Conservation (phyloP, 495 filamentous ascomycete species). For the Aspergillus sclerotioniger region DNA sequence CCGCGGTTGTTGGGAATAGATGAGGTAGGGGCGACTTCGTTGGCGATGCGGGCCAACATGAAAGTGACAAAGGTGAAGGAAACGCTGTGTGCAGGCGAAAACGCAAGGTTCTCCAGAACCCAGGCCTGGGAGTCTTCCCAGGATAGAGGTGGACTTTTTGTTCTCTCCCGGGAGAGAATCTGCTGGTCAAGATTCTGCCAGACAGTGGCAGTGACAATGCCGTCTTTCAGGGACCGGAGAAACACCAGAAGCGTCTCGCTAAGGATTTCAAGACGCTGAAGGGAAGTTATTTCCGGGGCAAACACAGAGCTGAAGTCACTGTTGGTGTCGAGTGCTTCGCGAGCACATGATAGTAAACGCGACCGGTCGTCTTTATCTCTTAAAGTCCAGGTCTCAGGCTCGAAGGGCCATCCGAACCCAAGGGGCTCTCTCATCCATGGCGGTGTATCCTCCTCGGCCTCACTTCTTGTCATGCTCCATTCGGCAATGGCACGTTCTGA, state of each 20-base stretch:
- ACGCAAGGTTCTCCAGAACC: slow-evolving; percentile 70
- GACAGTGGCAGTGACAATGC: slow-evolving; percentile 63
- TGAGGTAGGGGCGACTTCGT: slow-evolving; percentile 42
- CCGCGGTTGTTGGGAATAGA: slow-evolving; percentile 15
- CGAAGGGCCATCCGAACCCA: slow-evolving; percentile 73
- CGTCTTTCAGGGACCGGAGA: slow-evolving; percentile 68
- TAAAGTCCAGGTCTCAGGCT: slow-evolving; percentile 49
- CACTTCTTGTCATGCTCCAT: slow-evolving; percentile 71
- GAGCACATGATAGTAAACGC: slow-evolving; percentile 39
- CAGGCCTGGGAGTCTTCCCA: slow-evolving; percentile 64
- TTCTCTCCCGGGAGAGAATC: slow-evolving; percentile 50
- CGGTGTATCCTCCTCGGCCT: slow-evolving; percentile 36
- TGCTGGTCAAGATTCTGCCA: slow-evolving; percentile 71
- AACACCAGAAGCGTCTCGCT: slow-evolving; percentile 67
- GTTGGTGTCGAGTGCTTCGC: slow-evolving; percentile 71
- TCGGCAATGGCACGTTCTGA: slow-evolving; percentile 75
- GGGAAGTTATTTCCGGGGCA: slow-evolving; percentile 52
- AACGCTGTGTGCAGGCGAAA: slow-evolving; percentile 73
- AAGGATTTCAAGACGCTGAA: slow-evolving; percentile 68
- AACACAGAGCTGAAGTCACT: slow-evolving; percentile 56
- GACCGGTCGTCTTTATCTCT: slow-evolving; percentile 33
- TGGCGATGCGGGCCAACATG: slow-evolving; percentile 59
- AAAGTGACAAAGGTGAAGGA: slow-evolving; percentile 83
- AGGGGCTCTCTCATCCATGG: slow-evolving; percentile 58
- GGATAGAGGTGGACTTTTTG: slow-evolving; percentile 40